A percentile compares a stretch with the other conserved stretches of the same genome.
Evolutionary conservation across 2,329 filamentous ascomycete species (phyloP).

Genomic region (Ustulina deusta): DNA sequence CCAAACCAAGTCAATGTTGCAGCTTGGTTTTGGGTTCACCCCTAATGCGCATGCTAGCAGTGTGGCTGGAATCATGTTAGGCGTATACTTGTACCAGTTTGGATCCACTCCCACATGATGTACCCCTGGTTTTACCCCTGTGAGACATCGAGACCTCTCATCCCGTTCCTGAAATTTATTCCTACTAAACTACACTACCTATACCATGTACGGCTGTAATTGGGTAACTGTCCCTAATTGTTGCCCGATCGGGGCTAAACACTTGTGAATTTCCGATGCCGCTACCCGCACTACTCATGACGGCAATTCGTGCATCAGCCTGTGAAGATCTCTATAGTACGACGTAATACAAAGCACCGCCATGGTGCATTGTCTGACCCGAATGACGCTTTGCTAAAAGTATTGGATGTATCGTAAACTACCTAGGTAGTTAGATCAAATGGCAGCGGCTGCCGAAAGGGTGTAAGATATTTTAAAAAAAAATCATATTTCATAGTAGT

Average conservation of each 20-base stretch:
- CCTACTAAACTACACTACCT: background rate
- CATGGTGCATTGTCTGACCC: conserved; percentile 1
- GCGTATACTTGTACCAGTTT: conserved; percentile 16
- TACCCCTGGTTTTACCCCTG: conserved; percentile 35
- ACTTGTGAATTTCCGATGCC: background rate
- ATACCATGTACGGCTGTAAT: background rate
- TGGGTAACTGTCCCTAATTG: background rate
- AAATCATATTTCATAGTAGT: too few species aligned
- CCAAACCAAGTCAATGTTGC: conserved; percentile 33
- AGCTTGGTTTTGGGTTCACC: conserved; percentile 31
- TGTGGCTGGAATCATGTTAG: conserved; percentile 11
- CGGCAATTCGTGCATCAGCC: background rate
- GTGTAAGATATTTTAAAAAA: too few species aligned
- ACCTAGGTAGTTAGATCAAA: background rate
- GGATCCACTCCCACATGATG: conserved; percentile 35
- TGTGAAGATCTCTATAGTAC: conserved; percentile 4
- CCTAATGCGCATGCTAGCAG: conserved; percentile 12
- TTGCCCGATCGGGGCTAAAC: conserved; percentile 15
- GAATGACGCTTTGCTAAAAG: background rate
- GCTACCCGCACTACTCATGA: background rate
- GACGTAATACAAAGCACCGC: background rate
- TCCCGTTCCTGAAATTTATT: conserved; percentile 35
- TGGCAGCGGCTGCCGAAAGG: background rate
- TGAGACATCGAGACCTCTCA: conserved; percentile 16
- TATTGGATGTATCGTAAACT: background rate